Evolutionary conservation across 2,329 filamentous ascomycete species (phyloP), one percentile per base, ranked within the genome.

Genomic region (Catunica adiposa): DNA sequence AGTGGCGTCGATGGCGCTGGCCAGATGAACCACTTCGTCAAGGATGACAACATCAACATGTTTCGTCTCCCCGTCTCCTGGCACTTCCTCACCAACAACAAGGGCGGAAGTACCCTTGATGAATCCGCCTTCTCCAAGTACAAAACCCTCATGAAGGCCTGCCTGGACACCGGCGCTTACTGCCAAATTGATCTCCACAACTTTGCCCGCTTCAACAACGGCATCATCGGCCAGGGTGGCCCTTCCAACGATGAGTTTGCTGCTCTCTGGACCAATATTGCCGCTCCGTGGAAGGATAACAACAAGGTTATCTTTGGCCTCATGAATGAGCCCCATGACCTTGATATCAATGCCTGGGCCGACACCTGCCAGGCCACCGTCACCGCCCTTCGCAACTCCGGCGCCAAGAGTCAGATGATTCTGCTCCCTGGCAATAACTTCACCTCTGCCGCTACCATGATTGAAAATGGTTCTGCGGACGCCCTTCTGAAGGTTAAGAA

Each of bases 261-360:
- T 2, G 68, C 67, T 44, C 66, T 84, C 3, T 85, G 82, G 82
- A 65, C 63, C 1, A 69, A 76, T 57, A 65, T 81, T 3, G 81
- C 82, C 1, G 69, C 66, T 1, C 77, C 78, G 63, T 85, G 84
- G 65, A 72, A 70, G 22, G 62, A 63, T 4, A 66, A 78, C 52
- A 64, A 70, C 38, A 78, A 75, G 58, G 67, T 85, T 25, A 70
- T 76, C 2, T 82, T 85, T 60, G 80, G 79, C 14, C 64, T 85
- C 47, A 84, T 85, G 80, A 86, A 85, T 66, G 82, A 82, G 67
- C 81, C 82, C 5, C 79, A 83, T 64, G 75, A 79, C 54, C 65
- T 77, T 56, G 73, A 80, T 61, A 70, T 82, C 60, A 65, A 63
- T 25, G 64, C 67, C 1, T 85, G 82, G 82, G 79, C 76, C 0